A percentile compares a stretch with the other conserved stretches of the same genome.
Evolutionary conservation across 208 protist genomes (phyloP).

Genomic region (Polymyxa betae): DNA sequence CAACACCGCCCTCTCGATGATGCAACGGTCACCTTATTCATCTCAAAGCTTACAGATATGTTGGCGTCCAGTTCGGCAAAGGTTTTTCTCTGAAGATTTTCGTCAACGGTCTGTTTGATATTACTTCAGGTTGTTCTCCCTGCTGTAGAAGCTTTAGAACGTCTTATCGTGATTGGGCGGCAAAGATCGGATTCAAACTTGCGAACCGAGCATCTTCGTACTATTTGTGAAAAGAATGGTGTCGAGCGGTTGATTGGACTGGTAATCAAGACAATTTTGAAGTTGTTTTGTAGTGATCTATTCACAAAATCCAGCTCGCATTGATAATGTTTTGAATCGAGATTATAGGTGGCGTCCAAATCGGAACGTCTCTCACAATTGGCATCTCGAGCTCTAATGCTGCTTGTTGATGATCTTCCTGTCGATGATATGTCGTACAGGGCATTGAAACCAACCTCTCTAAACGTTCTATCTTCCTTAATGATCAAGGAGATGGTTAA

Average conservation of each 20-base stretch:
- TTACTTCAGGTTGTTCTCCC: constrained; percentile 23
- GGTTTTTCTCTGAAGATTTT: too few species aligned
- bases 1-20: constrained; percentile 19
- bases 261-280: not conserved
- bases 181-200: not conserved
- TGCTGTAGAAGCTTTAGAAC: constrained; percentile 27
- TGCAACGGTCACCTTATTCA: not conserved
- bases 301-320: not conserved
- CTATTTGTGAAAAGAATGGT: not conserved
- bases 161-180: not conserved
- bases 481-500: constrained; percentile 10
- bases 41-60: constrained; percentile 30
- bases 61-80: constrained; percentile 47
- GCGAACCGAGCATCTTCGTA: not conserved
- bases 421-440: not conserved
- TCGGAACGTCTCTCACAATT: not conserved
- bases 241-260: constrained; percentile 35
- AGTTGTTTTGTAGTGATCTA: not conserved
- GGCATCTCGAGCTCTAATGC: not conserved
- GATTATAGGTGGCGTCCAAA: constrained; percentile 26
- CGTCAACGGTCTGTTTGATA: too few species aligned
- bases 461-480: not conserved
- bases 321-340: not conserved
- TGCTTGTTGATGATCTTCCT: constrained; percentile 12
- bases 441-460: not conserved